Conservation (phyloP, 179 eudicot genomes). For the Actinidia chinensis region DNA sequence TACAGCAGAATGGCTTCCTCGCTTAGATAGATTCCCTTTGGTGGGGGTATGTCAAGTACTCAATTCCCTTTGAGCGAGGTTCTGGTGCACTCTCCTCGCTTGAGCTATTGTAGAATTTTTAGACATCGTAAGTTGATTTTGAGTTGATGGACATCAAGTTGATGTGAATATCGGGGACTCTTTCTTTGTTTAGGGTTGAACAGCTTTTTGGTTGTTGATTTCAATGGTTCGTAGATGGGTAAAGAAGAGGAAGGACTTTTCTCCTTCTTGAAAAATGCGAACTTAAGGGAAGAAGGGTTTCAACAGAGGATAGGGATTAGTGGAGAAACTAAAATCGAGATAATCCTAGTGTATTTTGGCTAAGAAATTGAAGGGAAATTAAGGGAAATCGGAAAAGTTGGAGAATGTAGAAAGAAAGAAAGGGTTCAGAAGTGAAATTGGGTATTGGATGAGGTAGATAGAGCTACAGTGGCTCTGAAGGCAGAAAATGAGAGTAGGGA, state of each 20-base stretch:
- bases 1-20: neutral
- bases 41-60: neutral
- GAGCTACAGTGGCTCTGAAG: slow-evolving; percentile 1
- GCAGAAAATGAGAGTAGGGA: neutral
- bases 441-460: neutral
- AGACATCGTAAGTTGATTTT: neutral
- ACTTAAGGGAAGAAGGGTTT: neutral
- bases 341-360: neutral
- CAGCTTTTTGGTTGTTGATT: neutral
- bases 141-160: neutral
- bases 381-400: neutral
- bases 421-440: no score
- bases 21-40: neutral
- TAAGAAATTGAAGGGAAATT: neutral
- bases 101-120: neutral
- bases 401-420: neutral
- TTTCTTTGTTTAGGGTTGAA: neutral
- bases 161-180: neutral
- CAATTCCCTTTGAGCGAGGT: neutral
- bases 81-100: neutral
- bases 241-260: neutral
- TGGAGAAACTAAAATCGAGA: neutral
- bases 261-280: neutral
- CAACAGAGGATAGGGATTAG: neutral
- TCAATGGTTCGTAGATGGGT: neutral